Evolutionary conservation across 1,284 basidiomycete species (phyloP), one percentile per base, ranked within the genome.

Genomic region (Austroboletus novae-zelandiae): DNA sequence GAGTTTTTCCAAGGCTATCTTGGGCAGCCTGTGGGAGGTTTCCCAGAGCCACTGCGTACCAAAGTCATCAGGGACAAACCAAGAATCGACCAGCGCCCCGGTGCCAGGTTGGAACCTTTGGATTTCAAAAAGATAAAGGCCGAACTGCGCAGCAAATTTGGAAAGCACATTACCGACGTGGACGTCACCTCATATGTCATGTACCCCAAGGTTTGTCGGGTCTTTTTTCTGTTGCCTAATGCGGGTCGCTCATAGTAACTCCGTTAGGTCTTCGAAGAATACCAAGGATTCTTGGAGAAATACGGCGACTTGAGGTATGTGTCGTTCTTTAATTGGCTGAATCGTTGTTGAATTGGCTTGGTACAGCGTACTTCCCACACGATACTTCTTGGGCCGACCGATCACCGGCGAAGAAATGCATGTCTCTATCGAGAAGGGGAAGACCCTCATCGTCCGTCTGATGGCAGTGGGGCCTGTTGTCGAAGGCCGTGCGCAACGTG

Each of bases 1-100:
- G 93, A 95, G 65, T 96, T 95, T 80, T 95, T 95, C 91, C 93
- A 95, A 69, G 97, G 97, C 40, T 96, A 94, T 73, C 89, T 99
- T 55, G 96, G 96, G 44, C 93, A 96, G 68, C 94, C 95, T 48
- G 86, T 92, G 66, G 96, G 95, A 66, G 97, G 97, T 45, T 99
- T 99, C 91, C 97, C 97, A 53, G 97, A 99, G 72, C 93, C 94
- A 31, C 76, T 99, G 57, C 90, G 97, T 58, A 82, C 86, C 60
- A 83, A 89, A 62, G 84, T 99, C 65, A 98, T 99, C 69, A 88
- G 97, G 64, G 86, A 94, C 75, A 95, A 94, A 75, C 85, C 89
- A 53, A 85, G 91, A 68, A 94, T 99, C 67, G 93, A 98, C 64
- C 89, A 84, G 43, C 88, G 97, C 58, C 97, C 97, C 18, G 97